Conservation (phyloP, 768 basidiomycete genomes). For the Ramaria rubella region DNA sequence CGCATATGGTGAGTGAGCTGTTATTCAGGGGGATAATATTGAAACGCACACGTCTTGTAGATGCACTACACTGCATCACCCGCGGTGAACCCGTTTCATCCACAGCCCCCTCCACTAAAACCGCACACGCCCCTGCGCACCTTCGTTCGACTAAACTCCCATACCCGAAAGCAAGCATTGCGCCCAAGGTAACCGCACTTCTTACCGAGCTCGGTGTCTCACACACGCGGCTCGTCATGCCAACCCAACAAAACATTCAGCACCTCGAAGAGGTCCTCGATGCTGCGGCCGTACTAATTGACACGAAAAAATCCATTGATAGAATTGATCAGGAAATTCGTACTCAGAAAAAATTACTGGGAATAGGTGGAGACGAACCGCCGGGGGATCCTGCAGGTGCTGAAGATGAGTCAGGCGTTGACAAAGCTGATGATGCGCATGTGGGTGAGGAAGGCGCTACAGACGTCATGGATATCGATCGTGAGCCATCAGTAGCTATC, state of each 20-base stretch:
- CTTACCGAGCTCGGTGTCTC: constrained; percentile 72
- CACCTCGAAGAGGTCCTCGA: constrained; percentile 70
- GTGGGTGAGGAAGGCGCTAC: constrained; percentile 3
- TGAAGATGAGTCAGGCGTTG: constrained; percentile 9
- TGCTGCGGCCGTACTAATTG: constrained; percentile 67
- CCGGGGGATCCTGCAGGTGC: not conserved
- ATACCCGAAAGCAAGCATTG: constrained; percentile 63
- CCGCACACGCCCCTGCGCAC: constrained; percentile 70
- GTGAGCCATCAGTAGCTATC: constrained; percentile 45
- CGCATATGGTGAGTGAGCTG: constrained; percentile 43
- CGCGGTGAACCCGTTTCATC: constrained; percentile 53
- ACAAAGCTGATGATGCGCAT: constrained; percentile 6
- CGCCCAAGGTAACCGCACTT: constrained; percentile 69
- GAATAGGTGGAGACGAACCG: constrained; percentile 38
- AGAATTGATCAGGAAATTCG: constrained; percentile 78
- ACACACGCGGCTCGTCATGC: constrained; percentile 82
- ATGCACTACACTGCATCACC: constrained; percentile 65
- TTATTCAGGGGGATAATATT: constrained; percentile 13
- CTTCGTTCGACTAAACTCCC: constrained; percentile 86
- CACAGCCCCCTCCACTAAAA: constrained; percentile 55
- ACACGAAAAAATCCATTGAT: constrained; percentile 84
- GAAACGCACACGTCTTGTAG: constrained; percentile 27
- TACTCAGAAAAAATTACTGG: constrained; percentile 25
- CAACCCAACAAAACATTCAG: constrained; percentile 74
- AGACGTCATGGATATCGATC: constrained; percentile 6